Evolutionary conservation across 2,329 filamentous ascomycete species (phyloP), one percentile per base, ranked within the genome.

Genomic region (Cryoendolithus antarcticus): DNA sequence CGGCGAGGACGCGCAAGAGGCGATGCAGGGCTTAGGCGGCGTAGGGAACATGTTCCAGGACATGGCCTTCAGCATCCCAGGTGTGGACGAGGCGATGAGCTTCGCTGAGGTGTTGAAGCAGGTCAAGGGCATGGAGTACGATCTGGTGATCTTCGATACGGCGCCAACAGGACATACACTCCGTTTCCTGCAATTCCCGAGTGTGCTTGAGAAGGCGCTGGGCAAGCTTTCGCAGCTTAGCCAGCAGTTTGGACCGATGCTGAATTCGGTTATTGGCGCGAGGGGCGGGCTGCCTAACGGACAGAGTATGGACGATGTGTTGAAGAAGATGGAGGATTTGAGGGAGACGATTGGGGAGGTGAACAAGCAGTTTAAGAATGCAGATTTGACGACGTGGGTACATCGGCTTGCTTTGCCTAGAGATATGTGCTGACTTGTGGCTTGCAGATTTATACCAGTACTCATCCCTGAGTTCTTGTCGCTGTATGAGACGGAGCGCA

Each of bases 91-190:
- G 65, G 91, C 91, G 62, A 98, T 98, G 91, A 95, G 88, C 41
- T 98, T 98, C 59, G 91, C 91, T 61, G 91, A 98, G 69, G 91
- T 98, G 48, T 75, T 98, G 56, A 98, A 98, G 66, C 91, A 98
- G 66, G 91, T 98, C 68, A 96, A 96, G 68, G 93, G 86, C 31
- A 82, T 96, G 59, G 93, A 86, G 36, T 98, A 98, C 74, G 91
- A 96, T 63, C 86, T 89, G 56, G 96, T 98, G 67, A 85, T 98
- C 63, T 98, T 98, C 74, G 91, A 98, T 64, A 98, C 91, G 28
- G 91, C 91, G 3, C 91, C 91, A 10, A 98, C 91, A 10, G 91
- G 91, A 51, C 91, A 98, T 72, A 98, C 91, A 2, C 80, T 98
- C 44, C 89, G 91, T 54, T 98, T 98, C 74, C 77, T 98, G 43